Base-by-base conservation (phyloP, 371 early-diverging fungal genomes). In the Saksenaea oblongispora region DNA sequence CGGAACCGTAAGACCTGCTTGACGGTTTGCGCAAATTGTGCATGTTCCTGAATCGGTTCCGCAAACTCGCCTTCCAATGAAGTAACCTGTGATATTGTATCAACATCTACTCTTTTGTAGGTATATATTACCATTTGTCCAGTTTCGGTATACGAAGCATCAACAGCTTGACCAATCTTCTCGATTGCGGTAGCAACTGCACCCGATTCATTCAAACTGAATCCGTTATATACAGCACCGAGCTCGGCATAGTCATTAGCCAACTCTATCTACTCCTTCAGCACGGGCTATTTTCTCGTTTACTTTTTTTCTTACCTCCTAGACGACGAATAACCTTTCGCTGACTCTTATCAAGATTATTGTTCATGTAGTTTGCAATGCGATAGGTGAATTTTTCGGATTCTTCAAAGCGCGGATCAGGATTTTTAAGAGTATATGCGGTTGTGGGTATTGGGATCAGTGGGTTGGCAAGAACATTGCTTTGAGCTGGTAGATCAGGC, bases 181-280 rank as follows among this genome's bases (percentile, higher is more conserved):
- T 97, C 98, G 62, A 97, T 91, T 0, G 92, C 93, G 36, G 85
- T 88, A 3, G 94, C 86, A 13, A 97, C 77, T n/a, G 73, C 70
- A 5, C 83, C 86, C 36, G 71, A 67, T 61, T 96, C 97, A 61
- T 86, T 87, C 56, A 97, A 84, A 59, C 97, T 96, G 75, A 97
- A 95, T 24, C 92, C 95, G 65, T 97, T 97, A 73, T 95, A 94
- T 0, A 89, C 81, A 5, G 94, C 95, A 0, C 97, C 98, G n/a
- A 97, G 81, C 62, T 96, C 97, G 13, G 93, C 84, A 68, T 92
- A 91, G 63, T 92, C 91, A 31, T 80, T 77, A 0, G 93, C 86
- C 26, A 92, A 58, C 63, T 79, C 79, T 82, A 64, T 15, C 39
- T 41, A 31, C 17, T 3, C 51, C n/a, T 22, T 47, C 22, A 22